Percentiles rank a stretch among this genome's conserved stretches.
Conservation (phyloP, 352 stramenopile species). For the Phytophthora pseudosyringae region DNA sequence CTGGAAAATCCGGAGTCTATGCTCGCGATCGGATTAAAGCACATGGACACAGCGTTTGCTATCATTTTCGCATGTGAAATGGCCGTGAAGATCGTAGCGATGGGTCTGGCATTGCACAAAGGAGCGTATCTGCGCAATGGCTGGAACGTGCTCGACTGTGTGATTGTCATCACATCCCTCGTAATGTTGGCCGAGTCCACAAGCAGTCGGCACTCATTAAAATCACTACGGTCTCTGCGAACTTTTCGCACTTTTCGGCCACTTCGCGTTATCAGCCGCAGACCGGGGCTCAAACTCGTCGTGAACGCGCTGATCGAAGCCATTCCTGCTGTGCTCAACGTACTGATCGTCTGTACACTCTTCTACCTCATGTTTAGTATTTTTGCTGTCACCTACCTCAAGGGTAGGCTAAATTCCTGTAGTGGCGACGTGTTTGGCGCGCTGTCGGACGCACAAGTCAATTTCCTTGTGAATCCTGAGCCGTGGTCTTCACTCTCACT, state of each 20-base stretch:
- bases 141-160: slow-evolving; percentile 91
- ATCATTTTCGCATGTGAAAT: slow-evolving; percentile 88
- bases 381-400: slow-evolving; percentile 93
- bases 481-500: slow-evolving; percentile 48
- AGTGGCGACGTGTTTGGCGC: slow-evolving; percentile 59
- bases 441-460: slow-evolving; percentile 43
- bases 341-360: slow-evolving; percentile 89
- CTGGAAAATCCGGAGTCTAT: slow-evolving; percentile 58
- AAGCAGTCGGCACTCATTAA: slow-evolving; percentile 42
- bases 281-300: slow-evolving; percentile 87
- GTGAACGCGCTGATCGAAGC: slow-evolving; percentile 91
- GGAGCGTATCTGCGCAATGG: slow-evolving; percentile 81
- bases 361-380: slow-evolving; percentile 97
- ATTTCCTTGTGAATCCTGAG: slow-evolving; percentile 54
- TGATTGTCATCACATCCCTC: slow-evolving; percentile 86
- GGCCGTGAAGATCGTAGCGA: slow-evolving; percentile 85
- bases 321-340: slow-evolving; percentile 88
- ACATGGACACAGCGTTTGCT: slow-evolving; percentile 75
- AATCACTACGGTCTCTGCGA: slow-evolving; percentile 83
- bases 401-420: slow-evolving; percentile 89
- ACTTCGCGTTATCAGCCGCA: slow-evolving; percentile 89
- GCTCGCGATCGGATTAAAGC: slow-evolving; percentile 44
- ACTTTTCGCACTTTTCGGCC: slow-evolving; percentile 87
- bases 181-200: slow-evolving; percentile 62
- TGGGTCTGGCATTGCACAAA: slow-evolving; percentile 75